phyloP scores from a whole-genome alignment of 2,329 filamentous ascomycete species.

The Penicillium sp. region DNA sequence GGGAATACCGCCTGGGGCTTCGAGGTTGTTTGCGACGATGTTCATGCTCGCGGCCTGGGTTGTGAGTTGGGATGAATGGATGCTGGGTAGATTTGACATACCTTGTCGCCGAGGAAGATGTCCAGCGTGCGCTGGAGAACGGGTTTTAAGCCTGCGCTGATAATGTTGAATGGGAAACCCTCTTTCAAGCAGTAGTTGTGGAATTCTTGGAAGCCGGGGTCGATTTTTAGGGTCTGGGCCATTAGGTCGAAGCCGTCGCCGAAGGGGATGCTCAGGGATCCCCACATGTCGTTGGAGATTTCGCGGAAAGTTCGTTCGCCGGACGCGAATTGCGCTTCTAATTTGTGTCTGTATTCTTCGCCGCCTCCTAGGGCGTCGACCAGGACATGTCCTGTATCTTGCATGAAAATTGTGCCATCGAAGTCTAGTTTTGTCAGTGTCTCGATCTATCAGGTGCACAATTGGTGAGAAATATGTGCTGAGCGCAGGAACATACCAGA shows the following conservation, averaged over 20 bases:
- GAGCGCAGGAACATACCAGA: conserved; percentile 37
- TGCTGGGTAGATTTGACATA: conserved; percentile 32
- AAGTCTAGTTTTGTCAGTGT: conserved; percentile 54
- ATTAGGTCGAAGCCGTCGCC: conserved; percentile 68
- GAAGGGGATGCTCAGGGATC: conserved; percentile 66
- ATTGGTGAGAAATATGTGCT: background rate
- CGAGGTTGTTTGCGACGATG: conserved; percentile 69
- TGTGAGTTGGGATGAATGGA: background rate
- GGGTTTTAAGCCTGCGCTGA: conserved; percentile 68
- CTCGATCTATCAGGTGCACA: background rate
- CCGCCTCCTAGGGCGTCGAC: conserved; percentile 69
- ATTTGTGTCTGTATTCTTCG: conserved; percentile 53
- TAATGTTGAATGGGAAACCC: conserved; percentile 68
- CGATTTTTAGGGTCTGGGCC: conserved; percentile 63
- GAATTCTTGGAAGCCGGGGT: conserved; percentile 64
- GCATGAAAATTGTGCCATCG: conserved; percentile 72
- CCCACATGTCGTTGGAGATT: conserved; percentile 73
- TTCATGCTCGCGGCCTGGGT: conserved; percentile 57
- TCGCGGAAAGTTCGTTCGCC: conserved; percentile 69
- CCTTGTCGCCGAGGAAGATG: conserved; percentile 64
- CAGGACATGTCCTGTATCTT: conserved; percentile 69
- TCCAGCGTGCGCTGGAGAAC: conserved; percentile 64
- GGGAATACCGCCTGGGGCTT: conserved; percentile 59
- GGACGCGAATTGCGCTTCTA: conserved; percentile 65
- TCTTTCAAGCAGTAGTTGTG: conserved; percentile 66